phyloP scores from a whole-genome alignment of 768 basidiomycete species.

The Sarcodon aspratus region DNA sequence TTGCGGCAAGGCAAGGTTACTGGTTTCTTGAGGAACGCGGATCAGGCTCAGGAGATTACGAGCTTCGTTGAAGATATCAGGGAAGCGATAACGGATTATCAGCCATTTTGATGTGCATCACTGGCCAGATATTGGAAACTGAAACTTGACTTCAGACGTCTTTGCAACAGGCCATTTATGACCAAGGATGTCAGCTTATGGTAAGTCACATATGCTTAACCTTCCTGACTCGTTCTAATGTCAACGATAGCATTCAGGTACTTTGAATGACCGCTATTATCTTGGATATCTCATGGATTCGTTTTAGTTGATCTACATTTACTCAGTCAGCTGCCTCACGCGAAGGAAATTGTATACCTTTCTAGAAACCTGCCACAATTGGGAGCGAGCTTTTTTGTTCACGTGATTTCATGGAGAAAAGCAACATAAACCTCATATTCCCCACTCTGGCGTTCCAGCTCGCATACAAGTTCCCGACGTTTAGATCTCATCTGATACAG shows the following conservation, averaged over 20 bases:
- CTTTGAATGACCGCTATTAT: no score
- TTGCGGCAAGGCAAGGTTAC: not conserved
- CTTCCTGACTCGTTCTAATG: no score
- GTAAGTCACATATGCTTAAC: not conserved
- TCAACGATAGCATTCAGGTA: no score
- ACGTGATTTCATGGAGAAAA: slow-evolving; percentile 1
- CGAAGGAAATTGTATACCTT: not conserved
- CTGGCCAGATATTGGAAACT: not conserved
- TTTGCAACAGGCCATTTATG: not conserved
- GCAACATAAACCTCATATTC: slow-evolving; percentile 6
- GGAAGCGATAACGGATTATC: not conserved
- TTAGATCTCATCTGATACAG: not conserved
- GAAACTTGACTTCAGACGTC: not conserved
- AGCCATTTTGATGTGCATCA: not conserved
- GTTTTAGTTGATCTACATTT: not conserved
- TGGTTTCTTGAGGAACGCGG: not conserved
- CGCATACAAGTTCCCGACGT: not conserved
- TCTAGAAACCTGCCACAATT: not conserved
- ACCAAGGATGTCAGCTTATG: not conserved
- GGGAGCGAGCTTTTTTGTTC: slow-evolving; percentile 9
- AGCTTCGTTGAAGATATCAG: not conserved
- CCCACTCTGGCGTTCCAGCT: slow-evolving; percentile 7
- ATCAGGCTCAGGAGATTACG: not conserved
- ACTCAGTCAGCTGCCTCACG: not conserved
- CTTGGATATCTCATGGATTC: not conserved